A percentile compares a stretch with the other conserved stretches of the same genome.
Evolutionary conservation across 2,329 filamentous ascomycete genomes (phyloP).

Genomic region (Fusarium veterinarium): DNA sequence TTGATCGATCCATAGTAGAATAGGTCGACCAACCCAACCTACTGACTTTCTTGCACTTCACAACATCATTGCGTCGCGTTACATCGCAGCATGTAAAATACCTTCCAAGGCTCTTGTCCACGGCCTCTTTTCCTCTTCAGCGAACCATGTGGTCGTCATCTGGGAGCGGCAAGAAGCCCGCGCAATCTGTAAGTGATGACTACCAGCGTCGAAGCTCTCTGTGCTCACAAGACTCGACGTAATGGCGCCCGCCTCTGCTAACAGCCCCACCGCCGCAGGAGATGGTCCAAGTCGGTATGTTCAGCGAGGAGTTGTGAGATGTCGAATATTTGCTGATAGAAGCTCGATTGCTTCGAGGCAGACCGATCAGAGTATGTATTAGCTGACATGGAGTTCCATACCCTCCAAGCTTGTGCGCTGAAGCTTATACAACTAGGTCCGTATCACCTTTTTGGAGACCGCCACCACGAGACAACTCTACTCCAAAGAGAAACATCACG

Average conservation of each 20-base stretch:
- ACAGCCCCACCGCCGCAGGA: conserved; percentile 73
- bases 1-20: conserved; percentile 25
- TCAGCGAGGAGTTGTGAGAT: conserved; percentile 21
- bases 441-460: conserved; percentile 89
- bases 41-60: conserved; percentile 27
- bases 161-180: conserved; percentile 74
- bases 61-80: conserved; percentile 43
- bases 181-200: conserved; percentile 71
- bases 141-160: conserved; percentile 73
- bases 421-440: conserved; percentile 65
- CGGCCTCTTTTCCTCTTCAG: conserved; percentile 38
- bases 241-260: conserved; percentile 46
- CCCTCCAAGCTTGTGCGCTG: conserved; percentile 38
- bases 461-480: conserved; percentile 62
- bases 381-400: conserved; percentile 5
- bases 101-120: conserved; percentile 39
- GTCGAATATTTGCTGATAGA: conserved; percentile 41
- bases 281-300: conserved; percentile 98
- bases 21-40: conserved; percentile 21
- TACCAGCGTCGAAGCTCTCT: conserved; percentile 27
- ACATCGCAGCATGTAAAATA: conserved; percentile 48
- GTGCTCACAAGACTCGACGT: conserved; percentile 41
- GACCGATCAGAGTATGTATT: conserved; percentile 72
- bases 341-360: conserved; percentile 48
- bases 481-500: conserved; percentile 61